Evolutionary conservation across 2,329 filamentous ascomycete genomes (phyloP).

Genomic region (Paecilomyces sp.): DNA sequence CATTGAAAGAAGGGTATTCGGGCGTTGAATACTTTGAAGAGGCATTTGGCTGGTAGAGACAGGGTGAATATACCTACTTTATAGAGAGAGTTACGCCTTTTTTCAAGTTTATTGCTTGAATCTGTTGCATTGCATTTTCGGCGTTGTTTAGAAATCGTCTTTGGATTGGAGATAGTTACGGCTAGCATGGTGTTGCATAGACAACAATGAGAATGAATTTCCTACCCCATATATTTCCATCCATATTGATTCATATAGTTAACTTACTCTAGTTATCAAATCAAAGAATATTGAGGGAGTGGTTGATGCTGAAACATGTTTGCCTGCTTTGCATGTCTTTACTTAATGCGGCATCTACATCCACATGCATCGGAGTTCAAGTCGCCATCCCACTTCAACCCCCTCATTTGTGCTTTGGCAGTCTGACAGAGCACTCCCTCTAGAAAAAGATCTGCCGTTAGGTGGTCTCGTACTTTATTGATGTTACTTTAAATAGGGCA

Average conservation of each 20-base stretch:
- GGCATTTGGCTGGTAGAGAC: constrained; percentile 29
- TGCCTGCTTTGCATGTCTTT: neutral
- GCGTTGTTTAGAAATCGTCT: neutral
- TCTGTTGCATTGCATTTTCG: neutral
- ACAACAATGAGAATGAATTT: neutral
- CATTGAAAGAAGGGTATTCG: constrained; percentile 15
- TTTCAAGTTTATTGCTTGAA: neutral
- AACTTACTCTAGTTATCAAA: neutral
- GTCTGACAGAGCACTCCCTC: too few species aligned
- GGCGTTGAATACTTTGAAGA: constrained; percentile 38
- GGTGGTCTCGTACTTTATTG: too few species aligned
- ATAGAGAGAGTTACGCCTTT: neutral
- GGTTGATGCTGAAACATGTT: neutral
- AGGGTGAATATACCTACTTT: neutral
- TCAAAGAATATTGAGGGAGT: neutral
- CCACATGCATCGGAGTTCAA: too few species aligned
- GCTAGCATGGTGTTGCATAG: neutral
- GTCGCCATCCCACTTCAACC: too few species aligned
- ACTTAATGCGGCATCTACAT: too few species aligned
- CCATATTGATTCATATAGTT: neutral
- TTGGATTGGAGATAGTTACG: neutral
- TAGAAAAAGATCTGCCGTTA: too few species aligned
- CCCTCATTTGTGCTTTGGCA: too few species aligned
- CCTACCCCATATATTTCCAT: neutral
- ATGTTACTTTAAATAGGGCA: too few species aligned